Evolutionary conservation across 176 grass and related monocot genomes (phyloP).

Genomic region (Chrysopogon serrulatus): DNA sequence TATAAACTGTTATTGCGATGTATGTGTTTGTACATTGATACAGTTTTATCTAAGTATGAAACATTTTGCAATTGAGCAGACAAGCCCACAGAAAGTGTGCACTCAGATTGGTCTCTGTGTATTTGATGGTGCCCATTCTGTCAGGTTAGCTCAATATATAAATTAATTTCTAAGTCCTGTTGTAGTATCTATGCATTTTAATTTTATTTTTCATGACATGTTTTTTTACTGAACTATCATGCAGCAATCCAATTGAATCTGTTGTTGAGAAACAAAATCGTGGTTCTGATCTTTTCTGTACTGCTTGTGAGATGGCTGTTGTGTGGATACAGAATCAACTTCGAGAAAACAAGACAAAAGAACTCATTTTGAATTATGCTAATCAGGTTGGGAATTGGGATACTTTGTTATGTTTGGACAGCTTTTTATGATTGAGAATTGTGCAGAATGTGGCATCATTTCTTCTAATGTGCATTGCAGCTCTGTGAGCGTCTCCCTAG

Average conservation of each 20-base stretch:
- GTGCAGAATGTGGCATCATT: neutral
- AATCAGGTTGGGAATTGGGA: conserved; percentile 59
- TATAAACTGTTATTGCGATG: neutral
- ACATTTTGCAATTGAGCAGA: conserved; percentile 39
- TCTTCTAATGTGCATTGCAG: conserved; percentile 16
- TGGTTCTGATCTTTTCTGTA: conserved; percentile 65
- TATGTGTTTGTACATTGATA: neutral
- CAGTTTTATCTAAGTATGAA: neutral
- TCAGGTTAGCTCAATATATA: conserved; percentile 49
- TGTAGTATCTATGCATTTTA: neutral
- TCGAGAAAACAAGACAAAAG: conserved; percentile 59
- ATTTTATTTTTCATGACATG: neutral
- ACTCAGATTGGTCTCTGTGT: conserved; percentile 63
- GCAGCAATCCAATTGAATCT: conserved; percentile 68
- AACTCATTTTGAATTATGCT: conserved; percentile 66
- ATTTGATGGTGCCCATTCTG: conserved; percentile 64
- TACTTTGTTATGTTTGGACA: neutral
- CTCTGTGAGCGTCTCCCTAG: conserved; percentile 80
- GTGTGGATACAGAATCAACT: conserved; percentile 96
- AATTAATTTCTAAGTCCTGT: neutral
- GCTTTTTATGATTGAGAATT: neutral
- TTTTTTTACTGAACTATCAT: conserved; percentile 18
- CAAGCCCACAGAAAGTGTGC: conserved; percentile 63
- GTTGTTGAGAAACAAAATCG: conserved; percentile 52
- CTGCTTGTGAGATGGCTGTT: conserved; percentile 89